A percentile compares a stretch with the other conserved stretches of the same genome.
These are phyloP conservation scores for Nemania sp. DNA, from an alignment of 2,329 filamentous ascomycete species.

Conservation along the genomic window DNA sequence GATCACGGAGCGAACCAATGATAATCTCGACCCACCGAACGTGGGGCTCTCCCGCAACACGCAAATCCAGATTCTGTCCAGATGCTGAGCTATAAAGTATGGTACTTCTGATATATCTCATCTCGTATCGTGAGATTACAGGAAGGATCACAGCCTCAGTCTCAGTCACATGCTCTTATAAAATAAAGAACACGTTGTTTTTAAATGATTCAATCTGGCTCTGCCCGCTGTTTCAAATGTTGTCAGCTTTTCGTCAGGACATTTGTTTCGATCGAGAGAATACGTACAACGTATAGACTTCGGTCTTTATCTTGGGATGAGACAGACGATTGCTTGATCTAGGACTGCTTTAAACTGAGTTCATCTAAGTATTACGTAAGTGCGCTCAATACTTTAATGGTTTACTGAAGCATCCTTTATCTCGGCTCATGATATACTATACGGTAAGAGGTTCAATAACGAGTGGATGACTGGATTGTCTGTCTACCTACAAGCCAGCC, in stretches of 20 bases:
- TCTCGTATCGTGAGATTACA: slow-evolving; percentile 31
- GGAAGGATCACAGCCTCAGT: slow-evolving; percentile 19
- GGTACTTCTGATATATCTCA: background rate
- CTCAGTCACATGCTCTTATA: slow-evolving; percentile 12
- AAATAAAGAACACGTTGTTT: slow-evolving; percentile 13
- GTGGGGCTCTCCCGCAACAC: slow-evolving; percentile 14
- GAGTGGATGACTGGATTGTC: slow-evolving; percentile 8
- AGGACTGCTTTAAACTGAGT: too few relatives aligned
- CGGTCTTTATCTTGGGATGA: too few relatives aligned
- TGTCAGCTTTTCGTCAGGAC: slow-evolving; percentile 18
- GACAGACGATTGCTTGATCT: too few relatives aligned
- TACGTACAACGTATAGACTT: too few relatives aligned
- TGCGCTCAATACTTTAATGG: too few relatives aligned
- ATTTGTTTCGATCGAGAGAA: slow-evolving; percentile 6
- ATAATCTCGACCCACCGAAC: slow-evolving; percentile 12
- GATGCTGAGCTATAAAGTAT: background rate
- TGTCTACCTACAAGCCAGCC: slow-evolving; percentile 14
- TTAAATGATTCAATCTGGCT: background rate
- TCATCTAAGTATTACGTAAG: too few relatives aligned
- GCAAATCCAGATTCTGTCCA: background rate
- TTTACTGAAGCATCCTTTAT: too few relatives aligned
- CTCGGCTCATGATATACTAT: too few relatives aligned
- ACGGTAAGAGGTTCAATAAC: background rate
- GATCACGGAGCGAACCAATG: slow-evolving; percentile 19
- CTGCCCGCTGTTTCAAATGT: slow-evolving; percentile 16